phyloP scores from a whole-genome alignment of 192 early-diverging fungal genomes.

The Backusella morwellensis region DNA sequence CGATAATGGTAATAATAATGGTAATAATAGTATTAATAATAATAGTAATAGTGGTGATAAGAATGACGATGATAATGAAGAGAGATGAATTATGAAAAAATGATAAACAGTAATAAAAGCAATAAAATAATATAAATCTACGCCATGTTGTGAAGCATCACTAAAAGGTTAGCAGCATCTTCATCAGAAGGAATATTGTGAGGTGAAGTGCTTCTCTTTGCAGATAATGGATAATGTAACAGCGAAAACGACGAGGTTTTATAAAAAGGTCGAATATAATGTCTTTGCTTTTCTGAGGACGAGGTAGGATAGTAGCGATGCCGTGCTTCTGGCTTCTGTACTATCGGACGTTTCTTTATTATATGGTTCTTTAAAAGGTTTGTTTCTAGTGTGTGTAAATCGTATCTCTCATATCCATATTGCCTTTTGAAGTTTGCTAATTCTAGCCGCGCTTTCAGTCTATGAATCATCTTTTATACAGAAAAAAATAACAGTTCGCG shows the following conservation, averaged over 20 bases:
- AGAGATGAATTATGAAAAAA: not conserved
- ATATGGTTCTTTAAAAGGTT: constrained; percentile 1
- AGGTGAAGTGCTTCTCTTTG: constrained; percentile 21
- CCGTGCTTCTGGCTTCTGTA: not conserved
- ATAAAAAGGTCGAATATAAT: not conserved
- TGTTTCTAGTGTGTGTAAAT: constrained; percentile 18
- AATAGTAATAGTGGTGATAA: not conserved
- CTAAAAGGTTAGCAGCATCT: constrained; percentile 30
- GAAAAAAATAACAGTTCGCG: not conserved
- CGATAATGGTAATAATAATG: not conserved
- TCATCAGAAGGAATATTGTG: constrained; percentile 12
- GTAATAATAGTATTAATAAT: not conserved
- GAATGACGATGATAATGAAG: not conserved
- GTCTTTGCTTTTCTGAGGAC: constrained; percentile 1
- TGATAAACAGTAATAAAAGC: not conserved
- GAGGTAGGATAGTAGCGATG: constrained; percentile 23
- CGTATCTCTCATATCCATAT: constrained; percentile 27
- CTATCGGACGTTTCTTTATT: not conserved
- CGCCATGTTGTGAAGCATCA: constrained; percentile 27
- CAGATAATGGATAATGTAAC: constrained; percentile 6
- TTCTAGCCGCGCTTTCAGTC: constrained; percentile 28
- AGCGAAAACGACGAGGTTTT: not conserved
- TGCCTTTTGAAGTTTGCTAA: constrained; percentile 31
- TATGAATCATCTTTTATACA: constrained; percentile 21
- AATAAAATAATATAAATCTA: not conserved